phyloP scores from a whole-genome alignment of 2,329 filamentous ascomycete genomes.

The Hirsutella thompsonii region DNA sequence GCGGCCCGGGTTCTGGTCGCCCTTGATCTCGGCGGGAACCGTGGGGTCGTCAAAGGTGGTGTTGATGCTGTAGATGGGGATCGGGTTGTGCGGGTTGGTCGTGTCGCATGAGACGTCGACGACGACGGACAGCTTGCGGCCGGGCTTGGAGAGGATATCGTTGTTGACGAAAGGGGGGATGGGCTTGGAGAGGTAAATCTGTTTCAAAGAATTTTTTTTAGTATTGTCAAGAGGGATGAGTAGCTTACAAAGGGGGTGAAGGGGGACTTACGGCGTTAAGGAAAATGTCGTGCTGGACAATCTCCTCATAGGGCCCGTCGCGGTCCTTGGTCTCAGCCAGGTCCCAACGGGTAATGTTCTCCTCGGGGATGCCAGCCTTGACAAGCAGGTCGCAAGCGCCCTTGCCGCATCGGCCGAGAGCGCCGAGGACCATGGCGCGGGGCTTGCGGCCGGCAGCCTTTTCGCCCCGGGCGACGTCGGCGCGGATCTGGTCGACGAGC shows the following conservation, averaged over 20 bases:
- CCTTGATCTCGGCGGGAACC: constrained; percentile 53
- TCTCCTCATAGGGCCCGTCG: constrained; percentile 68
- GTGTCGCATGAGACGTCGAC: constrained; percentile 71
- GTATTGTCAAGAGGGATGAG: too few species aligned
- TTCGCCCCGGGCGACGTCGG: constrained; percentile 53
- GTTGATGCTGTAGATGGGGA: constrained; percentile 73
- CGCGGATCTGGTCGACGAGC: constrained; percentile 30
- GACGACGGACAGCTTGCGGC: constrained; percentile 65
- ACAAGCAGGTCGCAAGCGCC: constrained; percentile 73
- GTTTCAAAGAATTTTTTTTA: too few species aligned
- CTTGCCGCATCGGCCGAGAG: constrained; percentile 67
- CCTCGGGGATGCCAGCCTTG: constrained; percentile 44
- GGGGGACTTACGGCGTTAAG: constrained; percentile 42
- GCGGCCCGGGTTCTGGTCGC: constrained; percentile 34
- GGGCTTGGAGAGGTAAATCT: constrained; percentile 8
- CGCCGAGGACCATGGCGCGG: constrained; percentile 73
- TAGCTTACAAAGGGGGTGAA: too few species aligned
- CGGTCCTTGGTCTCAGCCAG: constrained; percentile 57
- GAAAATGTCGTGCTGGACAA: constrained; percentile 62
- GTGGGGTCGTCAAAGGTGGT: constrained; percentile 87
- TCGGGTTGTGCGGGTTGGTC: constrained; percentile 55
- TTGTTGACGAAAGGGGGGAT: constrained; percentile 63
- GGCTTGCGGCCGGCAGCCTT: constrained; percentile 56
- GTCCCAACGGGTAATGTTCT: constrained; percentile 49
- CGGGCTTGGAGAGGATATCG: constrained; percentile 48